Conservation (phyloP, 192 early-diverging fungal genomes). For the Podila clonocystis region DNA sequence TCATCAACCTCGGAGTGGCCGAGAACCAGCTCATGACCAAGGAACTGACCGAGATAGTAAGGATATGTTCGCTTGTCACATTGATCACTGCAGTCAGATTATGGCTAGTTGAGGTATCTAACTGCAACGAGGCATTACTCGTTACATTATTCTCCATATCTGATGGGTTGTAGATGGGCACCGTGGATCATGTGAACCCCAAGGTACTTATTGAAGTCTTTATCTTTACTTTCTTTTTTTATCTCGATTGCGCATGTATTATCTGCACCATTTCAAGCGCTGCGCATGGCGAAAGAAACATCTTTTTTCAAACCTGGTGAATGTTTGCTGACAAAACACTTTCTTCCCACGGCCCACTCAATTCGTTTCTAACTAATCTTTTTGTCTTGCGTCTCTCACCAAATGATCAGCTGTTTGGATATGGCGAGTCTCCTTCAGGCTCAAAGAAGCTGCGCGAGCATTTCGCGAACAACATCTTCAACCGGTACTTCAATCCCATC, state of each 20-base stretch:
- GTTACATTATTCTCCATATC: background rate
- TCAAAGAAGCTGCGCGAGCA: constrained; percentile 60
- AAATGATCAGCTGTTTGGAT: constrained; percentile 50
- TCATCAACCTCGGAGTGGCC: constrained; percentile 85
- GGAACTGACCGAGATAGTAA: constrained; percentile 67
- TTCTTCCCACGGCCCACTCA: too few species aligned
- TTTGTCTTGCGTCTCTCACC: background rate
- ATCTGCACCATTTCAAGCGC: too few species aligned
- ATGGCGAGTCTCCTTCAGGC: constrained; percentile 62
- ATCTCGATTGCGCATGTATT: too few species aligned
- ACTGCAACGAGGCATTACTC: background rate
- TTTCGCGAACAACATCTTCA: constrained; percentile 71
- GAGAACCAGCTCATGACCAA: constrained; percentile 75
- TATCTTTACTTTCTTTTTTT: background rate
- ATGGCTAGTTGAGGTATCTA: background rate
- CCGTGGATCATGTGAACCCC: constrained; percentile 21
- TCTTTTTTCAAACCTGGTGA: too few species aligned
- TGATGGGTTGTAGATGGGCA: constrained; percentile 12
- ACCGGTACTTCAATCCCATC: constrained; percentile 67
- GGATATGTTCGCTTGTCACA: background rate
- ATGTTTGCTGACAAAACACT: too few species aligned
- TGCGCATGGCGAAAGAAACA: too few species aligned
- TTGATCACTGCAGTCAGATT: background rate
- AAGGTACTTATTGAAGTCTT: constrained; percentile 12
- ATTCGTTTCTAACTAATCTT: background rate